phyloP scores from a whole-genome alignment of 495 filamentous ascomycete genomes.

The Margaritispora aquatica region DNA sequence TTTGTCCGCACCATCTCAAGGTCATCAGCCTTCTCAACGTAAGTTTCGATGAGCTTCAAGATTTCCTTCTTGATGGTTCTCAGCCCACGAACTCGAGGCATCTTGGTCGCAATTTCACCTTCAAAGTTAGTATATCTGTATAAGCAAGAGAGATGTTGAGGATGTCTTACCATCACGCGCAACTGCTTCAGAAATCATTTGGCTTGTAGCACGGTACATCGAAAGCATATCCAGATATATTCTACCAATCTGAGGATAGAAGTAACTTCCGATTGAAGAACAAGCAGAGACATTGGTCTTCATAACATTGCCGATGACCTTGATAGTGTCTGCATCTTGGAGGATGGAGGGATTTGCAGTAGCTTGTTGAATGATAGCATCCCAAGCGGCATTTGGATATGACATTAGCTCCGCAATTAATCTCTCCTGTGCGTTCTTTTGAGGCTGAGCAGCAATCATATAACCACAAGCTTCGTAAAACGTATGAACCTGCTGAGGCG shows the following conservation, averaged over 20 bases:
- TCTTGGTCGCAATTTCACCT: slow-evolving; percentile 94
- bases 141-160: neutral
- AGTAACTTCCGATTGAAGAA: slow-evolving; percentile 91
- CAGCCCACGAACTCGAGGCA: slow-evolving; percentile 88
- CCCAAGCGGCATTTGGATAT: slow-evolving; percentile 90
- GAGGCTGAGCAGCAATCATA: slow-evolving; percentile 97
- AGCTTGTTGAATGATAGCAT: slow-evolving; percentile 81
- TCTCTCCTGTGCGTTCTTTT: slow-evolving; percentile 83
- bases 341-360: slow-evolving; percentile 75
- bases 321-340: slow-evolving; percentile 90
- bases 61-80: slow-evolving; percentile 99
- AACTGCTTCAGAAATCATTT: slow-evolving; percentile 89
- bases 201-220: slow-evolving; percentile 95
- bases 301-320: slow-evolving; percentile 98
- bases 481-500: slow-evolving; percentile 94
- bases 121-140: slow-evolving; percentile 16
- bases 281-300: slow-evolving; percentile 99
- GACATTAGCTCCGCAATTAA: slow-evolving; percentile 89
- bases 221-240: slow-evolving; percentile 98
- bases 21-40: slow-evolving; percentile 96
- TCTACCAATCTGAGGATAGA: slow-evolving; percentile 96
- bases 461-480: slow-evolving; percentile 99
- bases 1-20: slow-evolving; percentile 84
- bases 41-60: slow-evolving; percentile 93
- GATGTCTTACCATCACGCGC: slow-evolving; percentile 65